Evolutionary conservation across 2,329 filamentous ascomycete species (phyloP).

Genomic region (Neopestalotiopsis rosae): DNA sequence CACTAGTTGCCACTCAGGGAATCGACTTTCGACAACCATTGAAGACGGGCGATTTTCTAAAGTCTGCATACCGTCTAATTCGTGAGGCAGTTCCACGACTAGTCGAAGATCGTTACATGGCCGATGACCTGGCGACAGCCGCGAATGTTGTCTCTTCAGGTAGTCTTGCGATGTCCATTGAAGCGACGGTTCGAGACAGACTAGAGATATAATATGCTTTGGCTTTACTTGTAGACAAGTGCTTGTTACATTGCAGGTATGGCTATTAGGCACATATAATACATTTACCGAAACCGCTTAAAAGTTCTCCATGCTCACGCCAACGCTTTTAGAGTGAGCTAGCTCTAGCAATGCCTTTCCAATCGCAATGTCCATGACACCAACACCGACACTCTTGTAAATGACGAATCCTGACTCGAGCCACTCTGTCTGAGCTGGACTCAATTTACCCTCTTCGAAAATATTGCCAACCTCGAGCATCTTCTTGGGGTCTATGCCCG

Average conservation of each 20-base stretch:
- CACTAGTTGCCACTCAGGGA: background rate
- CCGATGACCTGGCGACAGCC: background rate
- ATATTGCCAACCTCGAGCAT: constrained; percentile 3
- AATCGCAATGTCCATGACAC: constrained; percentile 8
- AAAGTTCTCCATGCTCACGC: background rate
- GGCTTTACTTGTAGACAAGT: too few relatives aligned
- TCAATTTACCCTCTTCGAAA: background rate
- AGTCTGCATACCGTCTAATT: background rate
- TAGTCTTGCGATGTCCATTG: background rate
- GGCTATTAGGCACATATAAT: too few relatives aligned
- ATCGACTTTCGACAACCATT: background rate
- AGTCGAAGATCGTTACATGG: background rate
- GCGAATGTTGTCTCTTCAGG: background rate
- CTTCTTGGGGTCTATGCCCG: background rate
- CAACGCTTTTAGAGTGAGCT: background rate
- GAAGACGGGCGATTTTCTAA: background rate
- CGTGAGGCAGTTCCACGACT: background rate
- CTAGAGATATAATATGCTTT: background rate
- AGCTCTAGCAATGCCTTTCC: background rate
- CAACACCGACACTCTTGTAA: constrained; percentile 8
- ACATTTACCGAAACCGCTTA: background rate
- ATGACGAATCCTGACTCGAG: background rate
- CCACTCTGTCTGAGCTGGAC: background rate
- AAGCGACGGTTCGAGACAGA: background rate
- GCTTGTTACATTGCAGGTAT: too few relatives aligned